Evolutionary conservation across 805 yeast species (phyloP).

Genomic region (Wickerhamomyces strasburgensis): DNA sequence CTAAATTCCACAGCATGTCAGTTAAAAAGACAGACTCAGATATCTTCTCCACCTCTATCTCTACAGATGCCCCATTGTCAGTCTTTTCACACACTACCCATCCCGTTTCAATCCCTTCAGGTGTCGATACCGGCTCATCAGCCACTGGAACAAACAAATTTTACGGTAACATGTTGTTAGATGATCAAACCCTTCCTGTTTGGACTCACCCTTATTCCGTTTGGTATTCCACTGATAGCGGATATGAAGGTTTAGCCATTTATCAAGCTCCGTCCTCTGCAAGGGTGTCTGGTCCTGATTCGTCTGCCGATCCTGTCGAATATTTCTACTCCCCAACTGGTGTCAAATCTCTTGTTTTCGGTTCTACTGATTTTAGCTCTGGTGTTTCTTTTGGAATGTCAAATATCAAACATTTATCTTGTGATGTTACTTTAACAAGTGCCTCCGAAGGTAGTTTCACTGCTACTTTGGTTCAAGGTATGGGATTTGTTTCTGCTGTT

Average conservation of each 20-base stretch:
- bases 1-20: constrained; percentile 16
- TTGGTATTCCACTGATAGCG: constrained; percentile 53
- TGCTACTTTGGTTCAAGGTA: constrained; percentile 72
- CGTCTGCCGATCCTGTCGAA: constrained; percentile 44
- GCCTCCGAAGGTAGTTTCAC: constrained; percentile 35
- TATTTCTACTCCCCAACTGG: constrained; percentile 67
- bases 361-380: constrained; percentile 38
- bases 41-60: constrained; percentile 38
- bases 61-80: constrained; percentile 38
- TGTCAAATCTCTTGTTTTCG: constrained; percentile 52
- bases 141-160: constrained; percentile 76
- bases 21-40: constrained; percentile 19
- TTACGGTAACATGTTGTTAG: constrained; percentile 67
- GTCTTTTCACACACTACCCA: constrained; percentile 32
- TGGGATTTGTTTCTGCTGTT: constrained; percentile 72
- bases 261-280: constrained; percentile 57
- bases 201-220: constrained; percentile 83
- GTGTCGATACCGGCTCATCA: constrained; percentile 17
- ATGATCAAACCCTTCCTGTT: constrained; percentile 58
- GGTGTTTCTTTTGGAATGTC: constrained; percentile 24
- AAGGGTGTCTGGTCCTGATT: constrained; percentile 66
- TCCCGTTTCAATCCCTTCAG: constrained; percentile 25
- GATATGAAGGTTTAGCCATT: constrained; percentile 56
- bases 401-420: constrained; percentile 31
- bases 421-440: constrained; percentile 26